Base-by-base conservation (phyloP, 495 filamentous ascomycete genomes). In the Bombardia bombarda region DNA sequence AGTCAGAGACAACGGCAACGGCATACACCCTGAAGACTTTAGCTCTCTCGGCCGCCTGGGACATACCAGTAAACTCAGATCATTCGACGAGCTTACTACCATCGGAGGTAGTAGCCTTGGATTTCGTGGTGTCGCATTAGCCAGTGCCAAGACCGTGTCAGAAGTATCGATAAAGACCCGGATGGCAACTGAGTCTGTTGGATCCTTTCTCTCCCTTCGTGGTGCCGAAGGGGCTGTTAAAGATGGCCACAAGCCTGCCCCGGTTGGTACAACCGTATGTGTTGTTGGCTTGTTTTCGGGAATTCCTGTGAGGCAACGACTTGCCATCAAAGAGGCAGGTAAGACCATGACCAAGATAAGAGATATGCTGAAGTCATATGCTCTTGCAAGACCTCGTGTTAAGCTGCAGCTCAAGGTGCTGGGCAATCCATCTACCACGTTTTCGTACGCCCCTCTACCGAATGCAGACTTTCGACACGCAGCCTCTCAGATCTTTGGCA, bases 1-100 rank as follows among this genome's bases (percentile, higher is more conserved):
- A 49, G 80, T 96, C 42, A 83, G 84, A 45, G 92, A 98, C 61
- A 94, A 95, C 63, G 92, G 92, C 18, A 63, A 78, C 47, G 92
- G 92, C 1, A 93, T 98, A 46, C 57, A 73, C 8, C 66, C 73
- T 2, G 77, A 75, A 4, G 89, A 96, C 56, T 79, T 83, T 39
- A 67, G 75, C 8, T 43, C 74, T 31, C 69, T 94, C 4, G 86
- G 84, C 44, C 77, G 70, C 47, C 78, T 77, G 22, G 73, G 84
- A 31, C 83, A 79, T 51, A 96, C 92, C 0, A 95, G 88, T 71
- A 98, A 98, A 61, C 81, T 96, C 51, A 72, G 68, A 17, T 73
- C 70, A 17, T 70, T 86, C 28, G 73, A 81, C 0, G 89, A 97
- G 39, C 68, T 95, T n/a, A 72, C 57, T 35, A 65, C 52, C 12